Percentiles rank a stretch among this genome's conserved stretches.
Evolutionary conservation across 2,329 filamentous ascomycete species (phyloP).

Genomic region (Xylaria multiplex): DNA sequence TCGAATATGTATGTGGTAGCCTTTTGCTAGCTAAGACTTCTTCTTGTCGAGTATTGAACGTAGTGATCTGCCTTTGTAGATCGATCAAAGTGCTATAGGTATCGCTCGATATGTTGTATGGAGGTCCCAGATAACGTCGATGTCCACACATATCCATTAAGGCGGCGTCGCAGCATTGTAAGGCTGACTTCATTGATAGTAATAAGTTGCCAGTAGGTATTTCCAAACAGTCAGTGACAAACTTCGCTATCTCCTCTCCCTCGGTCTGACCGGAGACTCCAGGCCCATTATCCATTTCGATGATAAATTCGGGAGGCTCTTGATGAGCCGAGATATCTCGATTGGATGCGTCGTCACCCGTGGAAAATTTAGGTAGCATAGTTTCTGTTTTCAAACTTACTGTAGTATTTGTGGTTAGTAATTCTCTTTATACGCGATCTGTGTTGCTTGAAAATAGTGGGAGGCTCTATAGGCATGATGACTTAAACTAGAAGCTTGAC

Average conservation of each 20-base stretch:
- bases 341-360: not conserved
- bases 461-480: not conserved
- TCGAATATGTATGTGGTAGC: slow-evolving; percentile 57
- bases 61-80: slow-evolving; percentile 55
- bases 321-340: not conserved
- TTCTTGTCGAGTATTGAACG: slow-evolving; percentile 60
- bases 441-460: not conserved
- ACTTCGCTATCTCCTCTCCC: slow-evolving; percentile 40
- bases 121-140: slow-evolving; percentile 58
- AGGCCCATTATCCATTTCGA: slow-evolving; percentile 49
- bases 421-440: not conserved
- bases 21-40: slow-evolving; percentile 57
- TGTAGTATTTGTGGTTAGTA: slow-evolving; percentile 11
- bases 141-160: slow-evolving; percentile 65
- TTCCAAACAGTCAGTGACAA: slow-evolving; percentile 52
- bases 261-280: slow-evolving; percentile 34
- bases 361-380: slow-evolving; percentile 54
- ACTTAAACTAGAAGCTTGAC: not conserved
- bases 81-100: slow-evolving; percentile 53
- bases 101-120: slow-evolving; percentile 55
- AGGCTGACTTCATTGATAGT: slow-evolving; percentile 55
- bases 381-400: slow-evolving; percentile 62
- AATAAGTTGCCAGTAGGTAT: slow-evolving; percentile 60
- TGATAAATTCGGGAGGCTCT: slow-evolving; percentile 45
- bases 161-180: slow-evolving; percentile 61